Base-by-base conservation (phyloP, 2,329 filamentous ascomycete species). In the Cladosporium phlei region DNA sequence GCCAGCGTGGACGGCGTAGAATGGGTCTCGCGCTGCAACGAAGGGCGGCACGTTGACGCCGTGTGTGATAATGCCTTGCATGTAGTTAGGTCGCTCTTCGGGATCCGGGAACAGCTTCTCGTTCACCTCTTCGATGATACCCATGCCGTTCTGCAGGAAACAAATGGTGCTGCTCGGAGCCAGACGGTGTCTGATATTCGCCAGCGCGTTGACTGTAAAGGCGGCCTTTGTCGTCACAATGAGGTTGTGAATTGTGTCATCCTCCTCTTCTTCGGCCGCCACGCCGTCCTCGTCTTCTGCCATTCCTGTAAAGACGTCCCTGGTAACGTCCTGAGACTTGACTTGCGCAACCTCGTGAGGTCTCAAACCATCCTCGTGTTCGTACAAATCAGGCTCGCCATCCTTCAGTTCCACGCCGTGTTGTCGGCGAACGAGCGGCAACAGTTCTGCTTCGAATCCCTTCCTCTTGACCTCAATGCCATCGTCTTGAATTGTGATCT, bases 101-200 rank as follows among this genome's bases (percentile, higher is more conserved):
- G 78, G 73, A 51, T 90, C 77, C 0, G 79, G 75, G 55, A 95
- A 96, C 21, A 94, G 65, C 9, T 76, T 66, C 25, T 75, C 67
- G 57, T 88, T 88, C 30, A 96, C 75, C 38, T 82, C 77, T 38
- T 97, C 89, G n/a, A 88, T 73, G 2, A 88, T 71, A 1, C 93
- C 91, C 66, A 97, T 79, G 1, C 90, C 88, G 52, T 91, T 86
- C 47, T 88, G 85, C 47, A 94, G 65, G 46, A 95, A 77, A 49
- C 86, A 80, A 6, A 95, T 76, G 0, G 87, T 86, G 1, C 85
- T 88, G 21, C 80, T 70, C 2, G 76, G 70, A 33, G 78, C 74
- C n/a, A 94, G 68, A 8, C 87, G 78, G 52, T 80, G 75, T 2
- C 82, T 75, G 43, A 95, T 78, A 1, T 77, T 67, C 5, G 77